A percentile compares a stretch with the other conserved stretches of the same genome.
Evolutionary conservation across 1,284 basidiomycete species (phyloP).

Genomic region (Boletus hoseneyae): DNA sequence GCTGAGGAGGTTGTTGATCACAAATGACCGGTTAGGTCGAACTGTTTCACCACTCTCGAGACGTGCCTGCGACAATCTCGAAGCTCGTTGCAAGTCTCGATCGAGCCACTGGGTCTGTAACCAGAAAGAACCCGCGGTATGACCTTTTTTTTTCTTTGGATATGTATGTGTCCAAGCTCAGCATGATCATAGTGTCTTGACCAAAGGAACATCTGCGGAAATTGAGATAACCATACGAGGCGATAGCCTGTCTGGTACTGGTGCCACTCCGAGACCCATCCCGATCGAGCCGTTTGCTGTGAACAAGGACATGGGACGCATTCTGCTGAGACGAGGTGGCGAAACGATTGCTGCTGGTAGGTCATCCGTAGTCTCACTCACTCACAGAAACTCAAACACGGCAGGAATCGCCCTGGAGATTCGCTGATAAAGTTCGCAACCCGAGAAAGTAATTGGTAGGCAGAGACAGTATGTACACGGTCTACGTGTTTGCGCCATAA

Average conservation of each 20-base stretch:
- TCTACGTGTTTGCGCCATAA: constrained; percentile 9
- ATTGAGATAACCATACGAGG: constrained; percentile 78
- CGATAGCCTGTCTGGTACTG: constrained; percentile 47
- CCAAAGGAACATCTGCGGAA: constrained; percentile 80
- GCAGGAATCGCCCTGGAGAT: constrained; percentile 45
- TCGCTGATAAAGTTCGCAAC: constrained; percentile 24
- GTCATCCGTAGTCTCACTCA: constrained; percentile 17
- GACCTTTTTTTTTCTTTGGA: not conserved
- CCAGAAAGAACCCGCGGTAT: constrained; percentile 81
- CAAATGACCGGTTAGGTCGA: constrained; percentile 58
- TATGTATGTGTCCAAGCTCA: constrained; percentile 1
- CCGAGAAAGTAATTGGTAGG: not conserved
- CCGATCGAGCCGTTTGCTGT: constrained; percentile 82
- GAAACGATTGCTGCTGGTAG: constrained; percentile 93
- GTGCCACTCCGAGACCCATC: constrained; percentile 53
- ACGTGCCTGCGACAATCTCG: constrained; percentile 85
- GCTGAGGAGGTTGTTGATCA: constrained; percentile 1
- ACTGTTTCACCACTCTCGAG: constrained; percentile 91
- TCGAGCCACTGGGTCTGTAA: constrained; percentile 68
- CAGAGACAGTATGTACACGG: constrained; percentile 12
- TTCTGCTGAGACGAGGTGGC: constrained; percentile 83
- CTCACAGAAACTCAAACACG: not conserved
- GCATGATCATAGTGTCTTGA: constrained; percentile 61
- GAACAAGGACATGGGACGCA: constrained; percentile 98
- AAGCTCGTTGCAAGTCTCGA: constrained; percentile 81